phyloP scores from a whole-genome alignment of 352 stramenopile genomes.

The Phytopythium oedochilum region DNA sequence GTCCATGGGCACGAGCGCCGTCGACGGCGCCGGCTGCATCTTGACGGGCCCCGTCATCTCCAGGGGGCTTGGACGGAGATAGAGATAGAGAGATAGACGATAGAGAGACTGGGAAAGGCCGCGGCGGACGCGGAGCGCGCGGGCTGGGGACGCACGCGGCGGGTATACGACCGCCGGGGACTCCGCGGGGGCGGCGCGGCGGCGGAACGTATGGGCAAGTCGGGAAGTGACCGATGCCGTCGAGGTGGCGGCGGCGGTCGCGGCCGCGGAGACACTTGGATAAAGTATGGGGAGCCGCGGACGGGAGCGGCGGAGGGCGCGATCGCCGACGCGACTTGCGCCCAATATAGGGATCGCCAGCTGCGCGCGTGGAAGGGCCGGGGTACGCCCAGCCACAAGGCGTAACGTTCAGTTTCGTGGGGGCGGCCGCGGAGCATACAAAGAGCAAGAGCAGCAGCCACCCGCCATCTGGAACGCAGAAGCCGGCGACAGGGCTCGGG shows the following conservation, averaged over 20 bases:
- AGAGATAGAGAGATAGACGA: too few relatives aligned
- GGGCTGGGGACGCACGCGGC: too few relatives aligned
- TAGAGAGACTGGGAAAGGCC: not conserved
- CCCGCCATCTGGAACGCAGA: not conserved
- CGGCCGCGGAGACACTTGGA: not conserved
- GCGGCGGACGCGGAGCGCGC: not conserved
- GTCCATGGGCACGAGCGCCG: constrained; percentile 45
- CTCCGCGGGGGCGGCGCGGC: not conserved
- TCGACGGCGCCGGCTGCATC: constrained; percentile 7
- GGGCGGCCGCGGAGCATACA: not conserved
- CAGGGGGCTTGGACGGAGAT: too few relatives aligned
- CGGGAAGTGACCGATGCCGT: not conserved
- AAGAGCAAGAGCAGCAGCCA: not conserved
- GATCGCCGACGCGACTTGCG: not conserved
- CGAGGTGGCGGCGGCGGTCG: not conserved
- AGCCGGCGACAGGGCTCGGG: not conserved
- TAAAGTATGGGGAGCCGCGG: not conserved
- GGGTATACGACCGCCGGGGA: constrained; percentile 7
- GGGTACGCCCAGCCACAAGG: not conserved
- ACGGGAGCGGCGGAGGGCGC: too few relatives aligned
- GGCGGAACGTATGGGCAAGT: constrained; percentile 2
- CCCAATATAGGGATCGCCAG: not conserved
- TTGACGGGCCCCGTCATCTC: constrained; percentile 42
- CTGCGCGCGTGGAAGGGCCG: not conserved
- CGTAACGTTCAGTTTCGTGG: not conserved